Percentiles rank a stretch among this genome's conserved stretches.
These are phyloP conservation scores for Cyamopsis tetragonoloba DNA, from an alignment of 306 rosid genomes.

Conservation along the genomic window DNA sequence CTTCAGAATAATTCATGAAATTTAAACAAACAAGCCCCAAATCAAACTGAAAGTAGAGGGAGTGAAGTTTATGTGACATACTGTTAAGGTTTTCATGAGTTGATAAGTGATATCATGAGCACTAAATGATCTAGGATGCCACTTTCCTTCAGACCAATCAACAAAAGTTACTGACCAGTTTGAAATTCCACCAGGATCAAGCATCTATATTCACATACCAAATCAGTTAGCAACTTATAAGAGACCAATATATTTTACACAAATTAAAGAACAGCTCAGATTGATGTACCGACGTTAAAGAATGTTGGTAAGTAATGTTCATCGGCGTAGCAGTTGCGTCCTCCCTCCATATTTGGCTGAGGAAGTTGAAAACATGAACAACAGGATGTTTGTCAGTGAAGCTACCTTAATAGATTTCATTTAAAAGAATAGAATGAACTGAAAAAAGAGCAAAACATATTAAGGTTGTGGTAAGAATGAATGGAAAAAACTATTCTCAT, in stretches of 20 bases:
- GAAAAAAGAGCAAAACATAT: background rate
- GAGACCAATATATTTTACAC: background rate
- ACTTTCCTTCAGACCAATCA: slow-evolving; percentile 97
- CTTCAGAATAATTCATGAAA: too few species aligned
- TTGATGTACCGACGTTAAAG: slow-evolving; percentile 51
- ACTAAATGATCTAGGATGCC: slow-evolving; percentile 84
- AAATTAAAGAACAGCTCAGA: background rate
- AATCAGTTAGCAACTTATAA: slow-evolving; percentile 21
- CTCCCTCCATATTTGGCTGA: slow-evolving; percentile 92
- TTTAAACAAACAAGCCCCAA: too few species aligned
- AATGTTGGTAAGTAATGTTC: slow-evolving; percentile 91
- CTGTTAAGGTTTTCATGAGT: slow-evolving; percentile 73
- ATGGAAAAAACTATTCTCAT: too few species aligned
- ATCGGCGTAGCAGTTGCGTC: slow-evolving; percentile 75
- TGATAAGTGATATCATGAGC: slow-evolving; percentile 57
- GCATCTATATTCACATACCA: slow-evolving; percentile 52
- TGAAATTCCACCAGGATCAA: slow-evolving; percentile 84
- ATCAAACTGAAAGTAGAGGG: background rate
- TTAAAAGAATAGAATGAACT: background rate
- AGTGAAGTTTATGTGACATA: slow-evolving; percentile 41
- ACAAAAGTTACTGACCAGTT: slow-evolving; percentile 95
- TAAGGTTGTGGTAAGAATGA: background rate
- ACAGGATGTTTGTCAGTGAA: slow-evolving; percentile 19
- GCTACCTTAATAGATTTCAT: background rate
- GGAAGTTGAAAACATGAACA: slow-evolving; percentile 20